Base-by-base conservation (phyloP, 2,329 filamentous ascomycete genomes). In the Trichoderma polysporum region DNA sequence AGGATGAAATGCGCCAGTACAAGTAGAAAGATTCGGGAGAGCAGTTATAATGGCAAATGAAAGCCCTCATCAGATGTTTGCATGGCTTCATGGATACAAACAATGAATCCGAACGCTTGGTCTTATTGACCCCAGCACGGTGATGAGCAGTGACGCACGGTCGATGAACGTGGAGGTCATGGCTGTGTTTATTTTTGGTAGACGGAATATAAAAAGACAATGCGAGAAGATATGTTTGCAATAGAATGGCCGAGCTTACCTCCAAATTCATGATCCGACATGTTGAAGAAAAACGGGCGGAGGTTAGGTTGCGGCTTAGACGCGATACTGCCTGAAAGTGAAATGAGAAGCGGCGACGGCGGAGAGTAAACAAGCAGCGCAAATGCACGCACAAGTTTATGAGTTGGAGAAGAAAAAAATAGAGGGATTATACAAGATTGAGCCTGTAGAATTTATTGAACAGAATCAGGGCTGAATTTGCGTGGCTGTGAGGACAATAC, bases 201-300 rank as follows among this genome's bases (percentile, higher is more conserved):
- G 41, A 13, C 22, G 33, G 17, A 13, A 45, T 6, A 47, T 31
- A 33, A 25, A 47, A 47, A 19, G 5, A 33, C 6, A 35, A 27
- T n/a, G 29, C 54, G 22, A 41, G 19, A 31, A 17, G 7, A 27
- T 29, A 37, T n/a, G 37, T 10, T 13, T 10, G 37, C n/a, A 12
- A 45, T 29, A n/a, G 17, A 39, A 39, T 33, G 13, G 19, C 10
- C 15, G 6, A 25, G 52, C 54, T 15, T 59, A 66, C 87, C 84
- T 78, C 83, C 84, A 79, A 89, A 87, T 76, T 90, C 88, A 77
- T 88, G 85, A 73, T 90, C 88, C 66, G 88, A 90, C 88, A 90
- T 90, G 69, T 53, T 79, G 72, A 56, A 17, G 54, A 33, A 56
- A 33, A 29, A 45, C 41, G 56, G 45, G 22, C 35, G 27, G 19